A percentile compares a stretch with the other conserved stretches of the same genome.
Evolutionary conservation across 179 eudicot species (phyloP).

Genomic region (Gypsophila paniculata): DNA sequence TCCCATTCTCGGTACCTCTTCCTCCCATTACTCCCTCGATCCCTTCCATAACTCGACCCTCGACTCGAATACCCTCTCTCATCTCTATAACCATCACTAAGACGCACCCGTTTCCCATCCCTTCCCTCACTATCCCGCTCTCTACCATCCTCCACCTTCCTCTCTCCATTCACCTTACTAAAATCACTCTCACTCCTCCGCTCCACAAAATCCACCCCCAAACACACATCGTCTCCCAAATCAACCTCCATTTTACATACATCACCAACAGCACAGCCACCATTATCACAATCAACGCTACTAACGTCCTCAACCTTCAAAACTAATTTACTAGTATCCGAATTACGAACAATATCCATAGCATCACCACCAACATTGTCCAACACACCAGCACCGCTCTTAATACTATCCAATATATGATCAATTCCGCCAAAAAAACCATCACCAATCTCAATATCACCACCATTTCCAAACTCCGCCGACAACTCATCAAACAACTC

Average conservation of each 20-base stretch:
- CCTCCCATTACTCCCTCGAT: conserved; percentile 26
- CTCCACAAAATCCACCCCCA: conserved; percentile 20
- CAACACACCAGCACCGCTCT: conserved; percentile 44
- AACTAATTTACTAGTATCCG: conserved; percentile 5
- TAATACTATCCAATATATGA: conserved; percentile 60
- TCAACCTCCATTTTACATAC: conserved; percentile 24
- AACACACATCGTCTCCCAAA: conserved; percentile 10
- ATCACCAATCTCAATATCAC: conserved; percentile 25
- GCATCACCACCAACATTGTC: conserved; percentile 5
- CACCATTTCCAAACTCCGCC: conserved; percentile 24
- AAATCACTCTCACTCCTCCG: conserved; percentile 15
- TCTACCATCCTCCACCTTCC: conserved; percentile 22
- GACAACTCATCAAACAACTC: conserved; percentile 44
- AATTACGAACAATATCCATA: conserved; percentile 12
- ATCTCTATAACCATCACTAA: conserved; percentile 32
- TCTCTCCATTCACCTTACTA: conserved; percentile 16
- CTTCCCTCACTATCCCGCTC: conserved; percentile 34
- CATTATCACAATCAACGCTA: conserved; percentile 18
- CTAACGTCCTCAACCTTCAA: conserved; percentile 26
- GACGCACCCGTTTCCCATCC: conserved; percentile 36
- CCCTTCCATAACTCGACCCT: conserved; percentile 26
- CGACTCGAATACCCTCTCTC: conserved; percentile 34
- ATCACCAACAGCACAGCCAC: background rate
- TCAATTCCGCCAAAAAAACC: conserved; percentile 67
- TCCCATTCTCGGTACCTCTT: conserved; percentile 34